phyloP scores from a whole-genome alignment of 2,329 filamentous ascomycete species.

The Epichloe glyceriae region DNA sequence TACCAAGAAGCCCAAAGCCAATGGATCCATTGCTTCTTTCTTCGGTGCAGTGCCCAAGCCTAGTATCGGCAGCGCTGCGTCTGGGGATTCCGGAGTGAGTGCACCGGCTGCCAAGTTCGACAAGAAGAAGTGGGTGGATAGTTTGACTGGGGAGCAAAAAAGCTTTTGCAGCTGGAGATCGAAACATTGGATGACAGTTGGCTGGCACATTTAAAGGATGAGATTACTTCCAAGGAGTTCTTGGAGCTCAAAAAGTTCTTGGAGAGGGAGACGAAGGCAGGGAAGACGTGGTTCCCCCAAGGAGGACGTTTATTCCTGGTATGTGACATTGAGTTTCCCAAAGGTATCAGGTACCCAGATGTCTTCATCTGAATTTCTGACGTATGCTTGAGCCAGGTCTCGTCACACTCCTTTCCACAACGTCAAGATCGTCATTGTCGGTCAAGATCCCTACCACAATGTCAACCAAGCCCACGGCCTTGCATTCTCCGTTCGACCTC shows the following conservation, averaged over 20 bases:
- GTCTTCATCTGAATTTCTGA: not conserved
- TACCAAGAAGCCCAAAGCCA: constrained; percentile 58
- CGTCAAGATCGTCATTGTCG: constrained; percentile 86
- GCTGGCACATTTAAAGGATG: constrained; percentile 79
- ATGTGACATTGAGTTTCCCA: constrained; percentile 15
- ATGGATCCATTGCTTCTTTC: constrained; percentile 78
- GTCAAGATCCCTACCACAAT: constrained; percentile 97
- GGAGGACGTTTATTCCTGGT: constrained; percentile 93
- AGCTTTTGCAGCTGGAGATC: constrained; percentile 78
- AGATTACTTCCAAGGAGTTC: constrained; percentile 67
- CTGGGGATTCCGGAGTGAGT: constrained; percentile 17
- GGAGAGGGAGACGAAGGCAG: constrained; percentile 57
- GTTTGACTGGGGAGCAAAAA: constrained; percentile 68
- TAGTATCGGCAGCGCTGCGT: not conserved
- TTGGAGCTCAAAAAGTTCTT: constrained; percentile 80
- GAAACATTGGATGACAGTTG: constrained; percentile 85
- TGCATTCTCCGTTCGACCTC: constrained; percentile 86
- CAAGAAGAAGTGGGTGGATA: constrained; percentile 79
- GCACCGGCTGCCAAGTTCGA: constrained; percentile 50
- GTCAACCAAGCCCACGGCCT: constrained; percentile 90
- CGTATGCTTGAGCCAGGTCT: not conserved
- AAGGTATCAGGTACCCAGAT: not conserved
- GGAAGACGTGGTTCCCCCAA: constrained; percentile 76
- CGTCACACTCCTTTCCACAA: constrained; percentile 74
- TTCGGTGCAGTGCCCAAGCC: constrained; percentile 57